Percentiles rank a stretch among this genome's conserved stretches.
Evolutionary conservation across 768 basidiomycete species (phyloP).

Genomic region (Suillus hirtellus): DNA sequence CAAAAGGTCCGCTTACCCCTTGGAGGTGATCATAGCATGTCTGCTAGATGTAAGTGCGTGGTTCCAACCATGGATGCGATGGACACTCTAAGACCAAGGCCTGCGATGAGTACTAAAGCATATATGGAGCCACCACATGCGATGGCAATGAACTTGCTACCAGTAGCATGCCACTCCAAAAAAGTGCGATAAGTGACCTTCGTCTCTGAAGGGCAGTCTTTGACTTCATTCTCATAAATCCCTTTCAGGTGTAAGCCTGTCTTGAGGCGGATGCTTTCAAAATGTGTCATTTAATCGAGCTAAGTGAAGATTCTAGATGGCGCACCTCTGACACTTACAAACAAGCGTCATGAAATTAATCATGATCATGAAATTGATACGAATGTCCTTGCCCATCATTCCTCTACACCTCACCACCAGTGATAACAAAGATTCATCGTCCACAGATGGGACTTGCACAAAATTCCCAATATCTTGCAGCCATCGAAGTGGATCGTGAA

Average conservation of each 20-base stretch:
- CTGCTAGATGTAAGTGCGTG: neutral
- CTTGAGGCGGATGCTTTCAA: neutral
- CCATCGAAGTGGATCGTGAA: neutral
- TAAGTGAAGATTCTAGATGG: neutral
- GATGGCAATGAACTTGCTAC: neutral
- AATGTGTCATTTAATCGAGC: neutral
- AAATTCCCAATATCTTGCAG: neutral
- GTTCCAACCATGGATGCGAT: neutral
- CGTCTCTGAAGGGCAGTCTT: neutral
- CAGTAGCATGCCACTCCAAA: neutral
- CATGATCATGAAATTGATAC: neutral
- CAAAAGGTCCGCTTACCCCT: neutral
- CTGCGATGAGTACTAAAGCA: neutral
- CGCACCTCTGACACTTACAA: neutral
- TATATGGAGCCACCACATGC: neutral
- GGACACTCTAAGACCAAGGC: neutral
- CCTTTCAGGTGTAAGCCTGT: neutral
- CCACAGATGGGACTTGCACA: neutral
- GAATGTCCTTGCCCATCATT: neutral
- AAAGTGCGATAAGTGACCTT: neutral
- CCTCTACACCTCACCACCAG: neutral
- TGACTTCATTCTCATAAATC: neutral
- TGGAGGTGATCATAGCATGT: neutral
- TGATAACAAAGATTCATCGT: neutral
- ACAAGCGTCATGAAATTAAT: neutral